Base-by-base conservation (phyloP, 306 rosid genomes). In the Cucumis melo region DNA sequence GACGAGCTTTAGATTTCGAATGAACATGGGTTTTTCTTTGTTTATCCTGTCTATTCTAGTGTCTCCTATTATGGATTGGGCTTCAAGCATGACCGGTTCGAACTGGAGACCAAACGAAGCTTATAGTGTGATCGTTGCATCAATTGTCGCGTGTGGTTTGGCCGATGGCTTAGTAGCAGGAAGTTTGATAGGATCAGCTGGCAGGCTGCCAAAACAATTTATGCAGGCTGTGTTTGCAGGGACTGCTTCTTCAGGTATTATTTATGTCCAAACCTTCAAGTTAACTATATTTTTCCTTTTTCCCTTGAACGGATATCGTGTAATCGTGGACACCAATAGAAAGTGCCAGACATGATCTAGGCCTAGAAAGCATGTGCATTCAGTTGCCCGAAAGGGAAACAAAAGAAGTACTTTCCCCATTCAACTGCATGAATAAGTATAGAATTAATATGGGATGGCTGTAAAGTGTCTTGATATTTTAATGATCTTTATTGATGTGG, bases 221-320 rank as follows among this genome's bases (percentile, higher is more conserved):
- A 94, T 94, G 97, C 99, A 94, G 79, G 97, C 96, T 51, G 96
- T 94, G 83, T 90, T 94, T 79, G 99, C 96, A 8, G 97, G 96
- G 72, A 90, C 96, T 46, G 99, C 96, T 81, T 89, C 97, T 75
- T 92, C 99, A 80, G 99, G 99, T 93, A 71, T n/a, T 8, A 14
- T 71, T n/a, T 48, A 46, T 71, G 67, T 74, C 16, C 42, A 46
- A 75, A 32, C 62, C 63, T 60, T 60, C 20, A 73, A 42, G 29
- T 20, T 36, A 12, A 11, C 23, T 17, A 17, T 21, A 34, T 78
- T 80, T 66, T 67, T 29, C 74, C 62, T 82, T 11, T 44, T 50
- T 0, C 19, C 57, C 57, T 70, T 42, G 10, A 41, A 42, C 23
- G 19, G 44, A 7, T 67, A n/a, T 66, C 17, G 20, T 19, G 39